Conservation (phyloP, 2,329 filamentous ascomycete species). For the Cercospora zeae-maydis region DNA sequence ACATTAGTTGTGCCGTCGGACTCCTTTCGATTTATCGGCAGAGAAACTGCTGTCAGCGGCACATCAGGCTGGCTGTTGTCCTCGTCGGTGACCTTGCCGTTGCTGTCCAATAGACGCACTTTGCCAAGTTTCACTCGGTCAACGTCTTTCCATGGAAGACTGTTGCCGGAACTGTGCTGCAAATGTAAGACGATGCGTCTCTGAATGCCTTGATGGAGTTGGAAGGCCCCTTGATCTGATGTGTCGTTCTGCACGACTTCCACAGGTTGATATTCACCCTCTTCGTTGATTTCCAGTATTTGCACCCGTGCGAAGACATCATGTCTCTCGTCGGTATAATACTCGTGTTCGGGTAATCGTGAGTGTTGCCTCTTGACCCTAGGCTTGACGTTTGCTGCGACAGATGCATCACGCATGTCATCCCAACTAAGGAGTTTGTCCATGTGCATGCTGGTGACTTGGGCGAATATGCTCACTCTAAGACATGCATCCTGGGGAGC, state of each 20-base stretch:
- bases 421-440: conserved; percentile 98
- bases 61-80: conserved; percentile 70
- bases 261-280: conserved; percentile 84
- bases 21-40: conserved; percentile 77
- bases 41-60: conserved; percentile 69
- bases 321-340: conserved; percentile 88
- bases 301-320: conserved; percentile 86
- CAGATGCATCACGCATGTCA: conserved; percentile 80
- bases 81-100: conserved; percentile 74
- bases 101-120: conserved; percentile 77
- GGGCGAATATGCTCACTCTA: conserved; percentile 85
- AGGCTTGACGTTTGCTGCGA: conserved; percentile 52
- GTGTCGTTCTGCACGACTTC: conserved; percentile 85
- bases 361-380: conserved; percentile 50
- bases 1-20: conserved; percentile 86
- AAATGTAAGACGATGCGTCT: conserved; percentile 81
- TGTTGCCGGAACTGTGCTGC: conserved; percentile 86
- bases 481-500: conserved; percentile 71
- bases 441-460: conserved; percentile 86
- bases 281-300: conserved; percentile 86
- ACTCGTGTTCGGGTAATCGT: conserved; percentile 85
- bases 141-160: conserved; percentile 83
- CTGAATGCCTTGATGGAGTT: conserved; percentile 92
- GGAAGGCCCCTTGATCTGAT: conserved; percentile 84
- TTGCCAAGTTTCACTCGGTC: conserved; percentile 72